phyloP scores from a whole-genome alignment of 2,329 filamentous ascomycete genomes.

The Colletotrichum navitas region DNA sequence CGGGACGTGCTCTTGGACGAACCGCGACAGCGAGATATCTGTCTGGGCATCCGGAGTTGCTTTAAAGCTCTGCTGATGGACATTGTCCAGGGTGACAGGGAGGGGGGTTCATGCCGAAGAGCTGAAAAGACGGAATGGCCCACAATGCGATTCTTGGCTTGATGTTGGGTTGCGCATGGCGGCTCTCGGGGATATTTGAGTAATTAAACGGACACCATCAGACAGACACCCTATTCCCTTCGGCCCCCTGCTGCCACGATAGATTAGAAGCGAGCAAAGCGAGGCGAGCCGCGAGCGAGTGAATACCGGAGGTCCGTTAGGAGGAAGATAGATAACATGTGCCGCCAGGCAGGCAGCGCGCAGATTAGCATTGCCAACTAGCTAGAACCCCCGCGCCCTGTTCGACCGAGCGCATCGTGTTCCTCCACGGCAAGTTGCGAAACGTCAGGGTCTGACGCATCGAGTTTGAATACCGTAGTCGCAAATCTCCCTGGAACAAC shows the following conservation, averaged over 20 bases:
- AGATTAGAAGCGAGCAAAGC: conserved; percentile 15
- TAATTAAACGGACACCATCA: conserved; percentile 6
- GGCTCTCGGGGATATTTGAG: conserved; percentile 13
- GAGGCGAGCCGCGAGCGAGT: conserved; percentile 27
- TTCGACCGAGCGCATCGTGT: conserved; percentile 40
- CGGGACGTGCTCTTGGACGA: conserved; percentile 17
- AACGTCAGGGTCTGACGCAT: conserved; percentile 42
- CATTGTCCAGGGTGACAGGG: conserved; percentile 27
- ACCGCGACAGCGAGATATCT: conserved; percentile 17
- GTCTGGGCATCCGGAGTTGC: conserved; percentile 15
- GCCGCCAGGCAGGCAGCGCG: conserved; percentile 15
- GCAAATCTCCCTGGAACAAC: conserved; percentile 42
- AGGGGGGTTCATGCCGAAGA: conserved; percentile 29
- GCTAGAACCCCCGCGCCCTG: conserved; percentile 31
- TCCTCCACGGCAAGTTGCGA: conserved; percentile 40
- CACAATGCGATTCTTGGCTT: conserved; percentile 31
- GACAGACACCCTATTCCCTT: background rate
- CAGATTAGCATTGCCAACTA: conserved; percentile 23
- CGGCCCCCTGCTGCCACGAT: conserved; percentile 1
- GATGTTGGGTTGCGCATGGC: conserved; percentile 33
- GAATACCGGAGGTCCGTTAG: conserved; percentile 39
- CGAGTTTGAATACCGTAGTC: conserved; percentile 43
- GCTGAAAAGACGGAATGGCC: conserved; percentile 35
- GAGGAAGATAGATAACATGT: conserved; percentile 27
- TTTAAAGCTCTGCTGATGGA: conserved; percentile 34